phyloP scores from a whole-genome alignment of 225 moss, liverwort and hornwort species.

The Bryoerythrophyllum caledonicum region DNA sequence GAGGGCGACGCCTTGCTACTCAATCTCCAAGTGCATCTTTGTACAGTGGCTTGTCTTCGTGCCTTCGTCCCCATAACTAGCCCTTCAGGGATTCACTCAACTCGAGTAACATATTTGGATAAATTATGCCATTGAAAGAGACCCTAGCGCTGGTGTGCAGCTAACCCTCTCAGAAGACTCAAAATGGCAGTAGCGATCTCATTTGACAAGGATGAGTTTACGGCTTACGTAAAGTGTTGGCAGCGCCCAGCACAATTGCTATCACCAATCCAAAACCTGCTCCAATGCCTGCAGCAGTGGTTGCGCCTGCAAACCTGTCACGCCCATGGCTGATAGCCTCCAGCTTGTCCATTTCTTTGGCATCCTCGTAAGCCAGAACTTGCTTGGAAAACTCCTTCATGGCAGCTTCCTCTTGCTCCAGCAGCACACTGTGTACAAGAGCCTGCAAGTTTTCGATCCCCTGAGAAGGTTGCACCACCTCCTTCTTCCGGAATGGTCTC shows the following conservation, averaged over 20 bases:
- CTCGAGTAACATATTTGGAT: slow-evolving; percentile 2
- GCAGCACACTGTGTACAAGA: slow-evolving; percentile 74
- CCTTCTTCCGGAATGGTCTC: slow-evolving; percentile 74
- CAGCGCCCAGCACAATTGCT: slow-evolving; percentile 79
- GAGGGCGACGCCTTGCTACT: not conserved
- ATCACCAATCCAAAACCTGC: slow-evolving; percentile 92
- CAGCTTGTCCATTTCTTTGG: slow-evolving; percentile 72
- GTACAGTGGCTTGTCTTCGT: not conserved
- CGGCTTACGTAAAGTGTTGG: slow-evolving; percentile 82
- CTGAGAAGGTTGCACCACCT: slow-evolving; percentile 77
- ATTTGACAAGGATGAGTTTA: slow-evolving; percentile 22
- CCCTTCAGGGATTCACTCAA: slow-evolving; percentile 1
- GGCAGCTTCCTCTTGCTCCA: slow-evolving; percentile 67
- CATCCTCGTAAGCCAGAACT: slow-evolving; percentile 78
- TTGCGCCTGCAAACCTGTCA: slow-evolving; percentile 64
- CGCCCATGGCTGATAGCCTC: slow-evolving; percentile 41
- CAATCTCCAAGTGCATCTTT: slow-evolving; percentile 16
- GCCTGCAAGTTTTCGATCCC: slow-evolving; percentile 79
- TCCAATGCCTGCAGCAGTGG: slow-evolving; percentile 91
- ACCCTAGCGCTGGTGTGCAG: slow-evolving; percentile 5
- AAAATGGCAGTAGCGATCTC: not conserved
- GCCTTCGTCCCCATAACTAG: slow-evolving; percentile 6
- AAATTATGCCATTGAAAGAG: slow-evolving; percentile 23
- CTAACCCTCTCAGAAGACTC: slow-evolving; percentile 11
- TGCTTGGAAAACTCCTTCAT: slow-evolving; percentile 88